Evolutionary conservation across 345 rosid species (phyloP), one percentile per base, ranked within the genome.

Genomic region (Sisymbrium altissimum): DNA sequence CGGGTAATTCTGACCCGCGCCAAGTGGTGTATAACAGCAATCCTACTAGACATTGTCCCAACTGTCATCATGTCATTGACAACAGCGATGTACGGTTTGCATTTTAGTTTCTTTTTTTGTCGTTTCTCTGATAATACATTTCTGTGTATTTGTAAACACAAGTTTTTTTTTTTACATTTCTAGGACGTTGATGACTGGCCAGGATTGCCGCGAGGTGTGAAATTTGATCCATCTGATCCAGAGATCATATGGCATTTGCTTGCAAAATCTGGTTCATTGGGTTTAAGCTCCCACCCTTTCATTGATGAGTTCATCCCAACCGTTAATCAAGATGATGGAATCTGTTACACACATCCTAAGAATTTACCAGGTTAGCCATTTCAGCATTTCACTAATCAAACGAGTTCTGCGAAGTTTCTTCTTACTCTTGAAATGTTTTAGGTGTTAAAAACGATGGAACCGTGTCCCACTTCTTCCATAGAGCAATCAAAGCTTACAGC

Each of bases 271-370:
- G 89, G 88, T 49, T 64, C 40, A 6, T 86, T 60, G 32, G 86
- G 80, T 52, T 66, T 74, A 13, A 79, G 71, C 52, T 68, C 88
- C 46, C 99, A 95, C 77, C 96, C 97, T 0, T 95, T 89, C 71
- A 88, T 87, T 8, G 72, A 85, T 7, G 97, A 92, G 80, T 95
- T 95, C 80, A 83, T 95, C 52, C 96, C 87, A 15, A 92, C 91
- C 41, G 87, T 95, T 25, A 67, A 84, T 38, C 83, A 90, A 69
- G 96, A 89, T 72, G 97, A 86, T 79, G 97, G 99, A 41, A 95
- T 95, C 81, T 95, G 99, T 70, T 92, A 95, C 78, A 86, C 99
- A 1, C 99, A 95, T 86, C 99, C 99, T 73, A 84, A 82, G 81
- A 86, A 92, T 65, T 81, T 95, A 70, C 99, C 99, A 73, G 97